Evolutionary conservation across 495 filamentous ascomycete species (phyloP), one percentile per base, ranked within the genome.

Genomic region (Neurospora cerealis): DNA sequence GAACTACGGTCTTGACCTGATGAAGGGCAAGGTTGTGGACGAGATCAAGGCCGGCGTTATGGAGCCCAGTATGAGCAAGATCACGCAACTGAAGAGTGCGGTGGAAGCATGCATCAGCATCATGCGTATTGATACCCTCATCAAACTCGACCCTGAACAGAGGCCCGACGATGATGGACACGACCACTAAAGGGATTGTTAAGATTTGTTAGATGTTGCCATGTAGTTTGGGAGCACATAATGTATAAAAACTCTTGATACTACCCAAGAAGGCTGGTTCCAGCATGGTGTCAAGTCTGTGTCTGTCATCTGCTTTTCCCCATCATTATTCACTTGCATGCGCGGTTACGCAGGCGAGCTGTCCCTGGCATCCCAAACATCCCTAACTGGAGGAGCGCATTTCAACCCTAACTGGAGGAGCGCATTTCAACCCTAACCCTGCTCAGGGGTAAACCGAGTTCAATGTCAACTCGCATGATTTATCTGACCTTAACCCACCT

Each of bases 101-200:
- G 96, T 98, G 71, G 96, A 99, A 86, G 96, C 96, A 73, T 98
- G 96, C 83, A 97, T 99, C 84, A 91, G 94, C 79, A 97, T 99
- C 81, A 98, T 99, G 96, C 90, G 96, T 79, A 99, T 99, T 80
- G 96, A 99, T 86, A 99, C 96, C 75, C 88, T 99, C 85, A 98
- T 99, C 83, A 97, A 97, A 86, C 84, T 99, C 83, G 96, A 99
- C 88, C 94, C 93, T 71, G 94, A 97, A 86, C 87, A 90, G 86
- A 87, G 89, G 79, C 87, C 86, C 17, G 88, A 91, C 83, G 93
- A 97, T 79, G 92, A 93, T 81, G 90, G 89, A 28, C 91, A 93
- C 82, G 91, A 89, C 66, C 90, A 93, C 84, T 90, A 83, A 69
- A 78, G 40, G 66, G 71, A 69, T 60, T 48, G 70, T 66, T 70